These are phyloP conservation scores for Chenopodium formosanum DNA, from an alignment of 148 eudicot species.

Conservation along the genomic window DNA sequence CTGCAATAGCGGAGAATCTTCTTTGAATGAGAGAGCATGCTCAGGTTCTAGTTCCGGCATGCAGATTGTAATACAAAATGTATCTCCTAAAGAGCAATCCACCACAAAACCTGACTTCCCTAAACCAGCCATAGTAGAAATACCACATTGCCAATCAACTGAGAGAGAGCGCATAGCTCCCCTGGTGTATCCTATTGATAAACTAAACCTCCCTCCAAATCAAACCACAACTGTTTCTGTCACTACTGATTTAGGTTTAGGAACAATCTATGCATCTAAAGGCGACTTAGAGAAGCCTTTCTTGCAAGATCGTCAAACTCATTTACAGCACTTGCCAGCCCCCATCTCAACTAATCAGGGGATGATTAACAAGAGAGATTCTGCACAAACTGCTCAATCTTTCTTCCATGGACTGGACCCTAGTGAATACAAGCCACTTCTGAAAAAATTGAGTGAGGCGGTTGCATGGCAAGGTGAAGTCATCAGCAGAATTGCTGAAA, in stretches of 20 bases:
- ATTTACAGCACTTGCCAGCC: constrained; percentile 24
- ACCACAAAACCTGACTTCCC: constrained; percentile 14
- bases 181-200: constrained; percentile 15
- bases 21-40: constrained; percentile 35
- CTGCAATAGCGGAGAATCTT: constrained; percentile 34
- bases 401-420: constrained; percentile 28
- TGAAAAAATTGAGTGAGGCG: constrained; percentile 40
- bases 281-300: constrained; percentile 23
- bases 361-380: constrained; percentile 24
- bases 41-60: constrained; percentile 35
- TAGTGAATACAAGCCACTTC: constrained; percentile 53
- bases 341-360: constrained; percentile 30
- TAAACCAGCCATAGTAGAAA: constrained; percentile 24
- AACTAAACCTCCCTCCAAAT: constrained; percentile 26
- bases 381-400: constrained; percentile 22
- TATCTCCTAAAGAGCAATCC: constrained; percentile 23
- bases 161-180: constrained; percentile 21
- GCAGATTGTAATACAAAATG: constrained; percentile 28
- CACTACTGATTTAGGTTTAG: constrained; percentile 74
- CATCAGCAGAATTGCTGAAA: constrained; percentile 32
- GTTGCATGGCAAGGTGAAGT: constrained; percentile 60
- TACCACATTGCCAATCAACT: constrained; percentile 15
- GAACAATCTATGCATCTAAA: constrained; percentile 40
- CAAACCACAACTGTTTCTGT: constrained; percentile 41
- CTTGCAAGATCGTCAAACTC: constrained; percentile 24